These are phyloP conservation scores for Cercophora scortea DNA, from an alignment of 495 filamentous ascomycete species.

Conservation along the genomic window DNA sequence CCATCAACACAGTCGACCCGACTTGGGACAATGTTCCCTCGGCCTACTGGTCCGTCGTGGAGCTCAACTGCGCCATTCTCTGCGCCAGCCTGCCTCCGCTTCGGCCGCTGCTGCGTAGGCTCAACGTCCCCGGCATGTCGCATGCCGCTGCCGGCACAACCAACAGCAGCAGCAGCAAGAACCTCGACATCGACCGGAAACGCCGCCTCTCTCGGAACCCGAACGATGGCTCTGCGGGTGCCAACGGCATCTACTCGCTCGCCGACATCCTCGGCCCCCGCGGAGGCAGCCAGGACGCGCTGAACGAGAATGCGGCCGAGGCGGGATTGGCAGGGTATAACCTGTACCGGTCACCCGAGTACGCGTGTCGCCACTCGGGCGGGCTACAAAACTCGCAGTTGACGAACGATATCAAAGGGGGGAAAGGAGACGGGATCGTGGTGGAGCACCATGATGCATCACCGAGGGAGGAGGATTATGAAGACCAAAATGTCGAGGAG, in stretches of 20 bases:
- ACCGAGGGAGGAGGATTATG: not conserved
- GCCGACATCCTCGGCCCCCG: too few species aligned
- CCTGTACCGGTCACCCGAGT: not conserved
- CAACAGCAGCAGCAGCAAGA: not conserved
- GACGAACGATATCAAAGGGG: not conserved
- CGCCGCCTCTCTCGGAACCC: too few species aligned
- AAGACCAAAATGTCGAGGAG: not conserved
- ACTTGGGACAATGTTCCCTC: constrained; percentile 16
- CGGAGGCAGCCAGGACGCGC: too few species aligned
- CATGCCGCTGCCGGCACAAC: not conserved
- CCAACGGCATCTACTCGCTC: too few species aligned
- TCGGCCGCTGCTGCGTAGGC: constrained; percentile 9
- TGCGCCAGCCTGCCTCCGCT: constrained; percentile 24
- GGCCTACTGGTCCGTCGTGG: constrained; percentile 22
- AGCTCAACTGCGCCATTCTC: constrained; percentile 23
- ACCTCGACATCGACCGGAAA: not conserved
- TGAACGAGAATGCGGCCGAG: too few species aligned
- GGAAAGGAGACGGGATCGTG: not conserved
- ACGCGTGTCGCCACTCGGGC: not conserved
- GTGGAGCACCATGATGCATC: not conserved
- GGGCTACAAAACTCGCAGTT: not conserved
- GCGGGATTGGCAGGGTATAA: too few species aligned
- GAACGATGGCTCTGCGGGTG: too few species aligned
- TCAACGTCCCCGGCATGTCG: not conserved
- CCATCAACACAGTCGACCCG: constrained; percentile 8